These are phyloP conservation scores for Aspergillus conjunctus DNA, from an alignment of 495 filamentous ascomycete genomes.

Conservation along the genomic window DNA sequence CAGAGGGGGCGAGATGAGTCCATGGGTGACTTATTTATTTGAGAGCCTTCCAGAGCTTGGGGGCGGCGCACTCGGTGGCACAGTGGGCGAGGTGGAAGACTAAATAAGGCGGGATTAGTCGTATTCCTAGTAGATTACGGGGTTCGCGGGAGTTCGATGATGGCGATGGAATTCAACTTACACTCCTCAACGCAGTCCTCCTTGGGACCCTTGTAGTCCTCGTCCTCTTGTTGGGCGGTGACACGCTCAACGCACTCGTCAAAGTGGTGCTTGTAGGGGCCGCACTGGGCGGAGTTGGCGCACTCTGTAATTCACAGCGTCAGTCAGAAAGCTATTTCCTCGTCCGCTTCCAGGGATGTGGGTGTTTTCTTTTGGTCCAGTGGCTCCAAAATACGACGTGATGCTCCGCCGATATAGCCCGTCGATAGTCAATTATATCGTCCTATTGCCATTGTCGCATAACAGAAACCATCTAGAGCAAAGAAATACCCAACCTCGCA, in stretches of 20 bases:
- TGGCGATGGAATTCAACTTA: constrained; percentile 53
- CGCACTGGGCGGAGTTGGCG: constrained; percentile 78
- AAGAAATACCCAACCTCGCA: not conserved
- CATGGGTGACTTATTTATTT: constrained; percentile 63
- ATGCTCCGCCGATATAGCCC: not conserved
- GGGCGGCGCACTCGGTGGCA: constrained; percentile 85
- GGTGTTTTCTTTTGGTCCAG: constrained; percentile 5
- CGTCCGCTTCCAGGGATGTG: not conserved
- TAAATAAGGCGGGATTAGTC: constrained; percentile 41
- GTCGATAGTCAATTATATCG: not conserved
- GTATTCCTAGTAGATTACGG: not conserved
- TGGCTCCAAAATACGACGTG: not conserved
- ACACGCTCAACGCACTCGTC: constrained; percentile 97
- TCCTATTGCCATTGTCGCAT: not conserved
- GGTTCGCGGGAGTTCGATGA: not conserved
- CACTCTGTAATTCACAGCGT: constrained; percentile 66
- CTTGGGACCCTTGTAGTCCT: constrained; percentile 61
- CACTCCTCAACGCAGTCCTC: constrained; percentile 99
- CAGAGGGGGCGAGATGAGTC: constrained; percentile 16
- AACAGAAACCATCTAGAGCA: not conserved
- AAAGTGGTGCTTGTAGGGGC: constrained; percentile 91
- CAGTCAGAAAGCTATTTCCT: constrained; percentile 15
- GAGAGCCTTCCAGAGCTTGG: constrained; percentile 87
- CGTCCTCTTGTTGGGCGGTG: constrained; percentile 67
- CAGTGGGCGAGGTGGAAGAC: constrained; percentile 99